Evolutionary conservation across 179 eudicot genomes (phyloP), one percentile per base, ranked within the genome.

Genomic region (Carnegiea gigantea): DNA sequence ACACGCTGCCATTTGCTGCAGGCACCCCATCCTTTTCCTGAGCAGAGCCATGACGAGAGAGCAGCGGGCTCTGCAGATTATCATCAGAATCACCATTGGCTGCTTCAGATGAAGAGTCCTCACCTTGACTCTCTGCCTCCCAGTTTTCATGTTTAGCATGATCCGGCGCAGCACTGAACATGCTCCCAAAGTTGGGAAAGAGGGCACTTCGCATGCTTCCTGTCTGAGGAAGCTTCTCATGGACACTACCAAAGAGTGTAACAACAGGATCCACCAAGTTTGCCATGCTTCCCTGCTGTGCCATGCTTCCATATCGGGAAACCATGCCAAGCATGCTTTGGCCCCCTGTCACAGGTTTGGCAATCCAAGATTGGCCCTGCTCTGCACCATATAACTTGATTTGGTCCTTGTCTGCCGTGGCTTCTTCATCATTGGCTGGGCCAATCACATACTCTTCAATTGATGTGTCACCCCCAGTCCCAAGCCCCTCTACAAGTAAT

Each of bases 141-240:
- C 88, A 86, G 43, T 85, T 77, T 9, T 83, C 86, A 30, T 79
- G 78, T 44, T 73, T 77, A 13, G 6, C 80, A 51, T 88, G 86
- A 6, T 81, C 88, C 24, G 70, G 81, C 51, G 80, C 82, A 59
- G 85, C 77, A 74, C 75, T 85, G 82, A 86, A 85, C 91, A 88
- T 88, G 85, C 91, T 88, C 70, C 89, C 89, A 75, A 88, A 86
- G 86, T 83, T 88, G 12, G 91, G 89, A 79, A 86, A 86, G 23
- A 86, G 49, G 26, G 87, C 85, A 76, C 90, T 88, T 9, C 90
- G 28, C 89, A 88, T 88, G 85, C 89, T 86, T 38, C 91, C 91
- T 30, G 85, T 62, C 70, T 83, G 82, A 38, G 87, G 73, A 36
- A 70, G 87, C 18, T 83, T 85, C 81, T 88, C 91, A 43, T 88